Conservation (phyloP, 108 stramenopile genomes). For the Pseudonitzschia pungens region DNA sequence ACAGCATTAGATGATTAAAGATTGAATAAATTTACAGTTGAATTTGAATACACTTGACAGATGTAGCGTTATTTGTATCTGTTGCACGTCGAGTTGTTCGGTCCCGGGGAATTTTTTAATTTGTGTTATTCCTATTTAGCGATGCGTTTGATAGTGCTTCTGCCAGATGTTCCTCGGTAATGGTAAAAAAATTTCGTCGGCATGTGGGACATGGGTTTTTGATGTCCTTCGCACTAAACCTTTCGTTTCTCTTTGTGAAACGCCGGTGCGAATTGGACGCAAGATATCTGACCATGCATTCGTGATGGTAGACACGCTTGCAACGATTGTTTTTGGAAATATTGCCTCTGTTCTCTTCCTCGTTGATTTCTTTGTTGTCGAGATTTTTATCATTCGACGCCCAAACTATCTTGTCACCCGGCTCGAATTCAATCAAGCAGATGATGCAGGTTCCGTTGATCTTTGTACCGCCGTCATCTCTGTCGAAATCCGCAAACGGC, state of each 20-base stretch:
- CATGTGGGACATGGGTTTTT: constrained; percentile 8
- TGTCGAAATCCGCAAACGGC: not conserved
- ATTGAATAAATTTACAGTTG: no score
- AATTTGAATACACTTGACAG: no score
- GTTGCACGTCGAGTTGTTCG: no score
- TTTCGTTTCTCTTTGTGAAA: not conserved
- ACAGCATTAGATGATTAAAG: no score
- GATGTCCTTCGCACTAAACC: not conserved
- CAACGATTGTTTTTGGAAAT: not conserved
- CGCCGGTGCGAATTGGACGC: constrained; percentile 1
- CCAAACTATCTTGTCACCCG: constrained; percentile 7
- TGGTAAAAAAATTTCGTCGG: not conserved
- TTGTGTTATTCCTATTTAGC: no score
- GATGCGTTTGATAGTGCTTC: not conserved
- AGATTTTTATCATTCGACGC: not conserved
- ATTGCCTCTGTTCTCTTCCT: not conserved
- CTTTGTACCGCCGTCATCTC: not conserved
- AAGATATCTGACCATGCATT: constrained; percentile 5
- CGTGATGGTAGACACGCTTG: not conserved
- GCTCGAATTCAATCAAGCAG: not conserved
- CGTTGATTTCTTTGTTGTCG: not conserved
- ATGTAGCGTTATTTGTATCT: no score
- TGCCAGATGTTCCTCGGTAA: not conserved
- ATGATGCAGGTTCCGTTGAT: not conserved
- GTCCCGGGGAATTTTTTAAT: no score